Base-by-base conservation (phyloP, 176 grass and related monocot species). In the Dactylis glomerata region DNA sequence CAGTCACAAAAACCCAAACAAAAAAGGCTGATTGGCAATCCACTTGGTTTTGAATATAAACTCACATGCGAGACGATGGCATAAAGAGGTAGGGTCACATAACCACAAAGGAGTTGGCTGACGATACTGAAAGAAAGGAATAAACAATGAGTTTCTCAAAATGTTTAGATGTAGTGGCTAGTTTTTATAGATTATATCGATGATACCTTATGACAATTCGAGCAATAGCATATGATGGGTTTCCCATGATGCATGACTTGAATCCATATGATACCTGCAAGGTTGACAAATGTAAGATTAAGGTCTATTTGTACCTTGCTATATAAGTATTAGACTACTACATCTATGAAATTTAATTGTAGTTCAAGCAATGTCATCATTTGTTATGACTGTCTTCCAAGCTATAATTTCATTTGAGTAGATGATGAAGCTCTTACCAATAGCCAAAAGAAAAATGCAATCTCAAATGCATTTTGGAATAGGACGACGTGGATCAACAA, bases 391-490 rank as follows among this genome's bases (percentile, higher is more conserved):
- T 45, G 15, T n/a, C 38, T 8, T 79, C 16, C 1, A 45, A 79
- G 15, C 24, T 79, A 46, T 1, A 64, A 64, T 1, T 79, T 14
- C 2, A 44, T n/a, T 75, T 63, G 26, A 32, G 17, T 13, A 15
- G 17, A 15, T 65, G 5, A 37, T 0, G 0, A 5, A 19, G 3
- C 71, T 71, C 89, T 90, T 84, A 94, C 96, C 89, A 89, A 27
- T 19, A 95, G 62, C 91, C 93, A 98, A 66, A 98, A 93, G 89
- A 94, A 95, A 19, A 87, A 79, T 76, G 96, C 89, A 75, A 98
- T 85, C 83, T 98, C 91, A 73, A 95, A 97, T 47, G 91, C 91
- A 54, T 97, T 97, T 64, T 95, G 85, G 68, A 98, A 95, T 26
- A 94, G 84, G 56, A 95, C 76, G 24, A 98, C 71, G n/a, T 98